phyloP scores from a whole-genome alignment of 371 early-diverging fungal species.

The Apophysomyces ossiformis region DNA sequence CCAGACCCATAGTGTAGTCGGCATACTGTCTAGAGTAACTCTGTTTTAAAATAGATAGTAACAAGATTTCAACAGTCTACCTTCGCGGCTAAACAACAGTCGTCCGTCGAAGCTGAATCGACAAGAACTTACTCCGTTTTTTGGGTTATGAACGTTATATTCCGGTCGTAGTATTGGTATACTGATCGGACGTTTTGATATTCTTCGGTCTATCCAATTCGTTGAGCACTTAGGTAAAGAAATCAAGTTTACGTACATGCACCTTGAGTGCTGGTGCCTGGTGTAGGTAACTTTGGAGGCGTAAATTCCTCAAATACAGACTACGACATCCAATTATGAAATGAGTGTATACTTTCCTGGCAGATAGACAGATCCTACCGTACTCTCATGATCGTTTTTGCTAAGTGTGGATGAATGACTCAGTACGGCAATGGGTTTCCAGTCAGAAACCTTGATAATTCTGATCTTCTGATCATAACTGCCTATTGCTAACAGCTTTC shows the following conservation, averaged over 20 bases:
- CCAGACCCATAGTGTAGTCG: constrained; percentile 70
- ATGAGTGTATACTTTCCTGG: constrained; percentile 4
- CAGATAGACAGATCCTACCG: not conserved
- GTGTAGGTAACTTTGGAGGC: not conserved
- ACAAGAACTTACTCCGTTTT: constrained; percentile 58
- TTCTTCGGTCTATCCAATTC: constrained; percentile 32
- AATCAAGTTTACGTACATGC: constrained; percentile 19
- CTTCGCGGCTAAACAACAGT: constrained; percentile 55
- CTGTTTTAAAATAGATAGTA: not conserved
- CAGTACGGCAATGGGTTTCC: constrained; percentile 54
- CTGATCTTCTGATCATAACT: constrained; percentile 73
- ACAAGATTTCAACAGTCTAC: constrained; percentile 31
- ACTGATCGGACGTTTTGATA: constrained; percentile 41
- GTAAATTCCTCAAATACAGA: constrained; percentile 22
- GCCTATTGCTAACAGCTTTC: constrained; percentile 78
- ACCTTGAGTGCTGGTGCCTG: constrained; percentile 6
- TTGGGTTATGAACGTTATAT: constrained; percentile 63
- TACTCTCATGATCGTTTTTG: not conserved
- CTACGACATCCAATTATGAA: constrained; percentile 27
- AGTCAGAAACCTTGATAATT: constrained; percentile 51
- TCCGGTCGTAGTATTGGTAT: constrained; percentile 56
- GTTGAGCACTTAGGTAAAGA: constrained; percentile 4
- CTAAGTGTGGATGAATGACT: constrained; percentile 35
- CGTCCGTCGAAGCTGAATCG: constrained; percentile 67
- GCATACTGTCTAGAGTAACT: constrained; percentile 59